Base-by-base conservation (phyloP, 2,329 filamentous ascomycete genomes). In the Fusarium nematophilum region DNA sequence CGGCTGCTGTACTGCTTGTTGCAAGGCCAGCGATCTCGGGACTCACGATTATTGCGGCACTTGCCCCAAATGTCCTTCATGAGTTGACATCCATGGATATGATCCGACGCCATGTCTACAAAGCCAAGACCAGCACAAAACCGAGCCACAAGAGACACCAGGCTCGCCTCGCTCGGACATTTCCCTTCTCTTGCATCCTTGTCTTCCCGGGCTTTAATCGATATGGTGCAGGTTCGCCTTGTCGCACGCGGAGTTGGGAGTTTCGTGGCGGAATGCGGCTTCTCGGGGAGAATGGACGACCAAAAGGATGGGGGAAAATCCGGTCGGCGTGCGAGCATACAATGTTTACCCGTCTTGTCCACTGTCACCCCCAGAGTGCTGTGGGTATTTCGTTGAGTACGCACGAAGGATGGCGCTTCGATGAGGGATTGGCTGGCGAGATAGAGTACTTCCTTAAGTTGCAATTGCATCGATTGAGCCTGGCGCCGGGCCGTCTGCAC, bases 1-100 rank as follows among this genome's bases (percentile, higher is more conserved):
- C 49, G 53, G 49, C 36, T 72, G 70, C 53, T 72, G 70, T 39
- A 69, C 64, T 34, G 70, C 53, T 33, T 72, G 70, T 44, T 72
- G 70, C 51, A 72, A 72, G 57, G 68, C 69, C 15, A 72, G 48
- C 27, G 70, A 72, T 53, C 65, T 72, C 26, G 70, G 70, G 36
- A 72, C 70, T 9, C 70, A 72, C 50, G 70, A 72, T 56, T 72
- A 72, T 45, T 72, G 70, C 40, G 70, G 70, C 40, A 72, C 70
- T 48, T 72, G 70, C 30, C 66, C 67, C 37, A 65, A 64, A 29
- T 73, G 68, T 51, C 68, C 68, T 9, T 53, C 62, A 46, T 65
- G 45, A 55, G 17, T 21, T 31, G 21, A 31, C 18, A 14, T 21
- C 6, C 21, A 6, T 21, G 21, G 21, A 21, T 43, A 21, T 43